Conservation (phyloP, 805 yeast genomes). For the Candida xiaguanensis region DNA sequence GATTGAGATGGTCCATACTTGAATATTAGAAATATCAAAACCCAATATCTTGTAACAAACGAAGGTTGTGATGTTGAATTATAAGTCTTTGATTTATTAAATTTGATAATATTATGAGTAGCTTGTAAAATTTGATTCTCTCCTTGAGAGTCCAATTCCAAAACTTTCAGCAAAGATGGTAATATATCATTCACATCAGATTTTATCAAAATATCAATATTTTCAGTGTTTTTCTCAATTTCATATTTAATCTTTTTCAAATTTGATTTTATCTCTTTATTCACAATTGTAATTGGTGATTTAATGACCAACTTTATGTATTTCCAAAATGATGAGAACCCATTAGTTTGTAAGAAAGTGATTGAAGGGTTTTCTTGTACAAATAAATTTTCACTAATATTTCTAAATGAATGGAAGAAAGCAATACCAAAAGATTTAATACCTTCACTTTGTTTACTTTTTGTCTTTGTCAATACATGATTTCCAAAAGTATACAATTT, state of each 20-base stretch:
- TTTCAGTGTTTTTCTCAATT: constrained; percentile 19
- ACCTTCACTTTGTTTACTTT: constrained; percentile 2
- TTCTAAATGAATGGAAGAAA: constrained; percentile 6
- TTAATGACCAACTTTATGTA: constrained; percentile 10
- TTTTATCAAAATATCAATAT: constrained; percentile 24
- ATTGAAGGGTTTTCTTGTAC: constrained; percentile 15
- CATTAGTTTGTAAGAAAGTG: constrained; percentile 11
- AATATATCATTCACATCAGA: constrained; percentile 5
- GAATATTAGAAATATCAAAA: constrained; percentile 38
- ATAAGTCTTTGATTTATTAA: constrained; percentile 10
- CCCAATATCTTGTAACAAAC: constrained; percentile 61
- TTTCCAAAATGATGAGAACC: too few species aligned
- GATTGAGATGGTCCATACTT: constrained; percentile 54
- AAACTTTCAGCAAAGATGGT: neutral
- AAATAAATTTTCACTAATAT: constrained; percentile 9
- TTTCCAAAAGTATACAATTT: constrained; percentile 17
- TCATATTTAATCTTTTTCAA: constrained; percentile 17
- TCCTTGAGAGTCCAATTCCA: constrained; percentile 1
- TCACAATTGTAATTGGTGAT: constrained; percentile 20
- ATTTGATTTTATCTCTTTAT: constrained; percentile 23
- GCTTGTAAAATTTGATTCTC: constrained; percentile 7
- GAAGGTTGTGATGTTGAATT: constrained; percentile 30
- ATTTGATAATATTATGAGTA: constrained; percentile 6
- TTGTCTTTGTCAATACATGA: constrained; percentile 4
- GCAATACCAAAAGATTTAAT: constrained; percentile 8